phyloP scores from a whole-genome alignment of 2,329 filamentous ascomycete genomes.

The Colletotrichum sp. region DNA sequence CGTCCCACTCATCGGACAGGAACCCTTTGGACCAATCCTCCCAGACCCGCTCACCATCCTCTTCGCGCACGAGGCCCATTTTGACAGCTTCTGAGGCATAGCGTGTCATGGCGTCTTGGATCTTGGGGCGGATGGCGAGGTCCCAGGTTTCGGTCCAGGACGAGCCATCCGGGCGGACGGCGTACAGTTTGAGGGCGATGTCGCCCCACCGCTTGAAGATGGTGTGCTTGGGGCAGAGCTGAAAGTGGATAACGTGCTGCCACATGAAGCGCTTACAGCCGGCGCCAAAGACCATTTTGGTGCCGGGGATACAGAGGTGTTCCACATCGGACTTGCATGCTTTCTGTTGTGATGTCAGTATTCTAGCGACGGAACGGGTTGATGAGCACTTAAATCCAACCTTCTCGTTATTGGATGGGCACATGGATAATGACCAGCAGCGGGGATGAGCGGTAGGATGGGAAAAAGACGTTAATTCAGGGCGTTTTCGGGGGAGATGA shows the following conservation, averaged over 20 bases:
- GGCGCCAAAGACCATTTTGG: not conserved
- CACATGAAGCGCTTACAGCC: not conserved
- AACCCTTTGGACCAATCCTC: not conserved
- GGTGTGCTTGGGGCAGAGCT: not conserved
- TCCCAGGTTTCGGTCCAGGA: not conserved
- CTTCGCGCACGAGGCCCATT: not conserved
- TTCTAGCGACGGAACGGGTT: not conserved
- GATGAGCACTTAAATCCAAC: not conserved
- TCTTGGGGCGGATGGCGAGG: not conserved
- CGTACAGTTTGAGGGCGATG: not conserved
- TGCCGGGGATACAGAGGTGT: not conserved
- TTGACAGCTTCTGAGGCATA: not conserved
- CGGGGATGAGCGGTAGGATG: not conserved
- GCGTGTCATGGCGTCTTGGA: not conserved
- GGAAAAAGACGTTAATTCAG: not conserved
- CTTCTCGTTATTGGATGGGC: not conserved
- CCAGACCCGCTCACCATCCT: not conserved
- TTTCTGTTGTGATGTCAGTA: not conserved
- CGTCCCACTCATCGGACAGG: not conserved
- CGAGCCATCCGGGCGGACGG: not conserved
- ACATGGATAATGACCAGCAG: not conserved
- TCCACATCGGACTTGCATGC: not conserved
- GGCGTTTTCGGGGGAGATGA: not conserved
- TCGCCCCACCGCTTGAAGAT: not conserved
- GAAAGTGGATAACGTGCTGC: not conserved